Evolutionary conservation across 371 early-diverging fungal species (phyloP).

Genomic region (Circinella minor): DNA sequence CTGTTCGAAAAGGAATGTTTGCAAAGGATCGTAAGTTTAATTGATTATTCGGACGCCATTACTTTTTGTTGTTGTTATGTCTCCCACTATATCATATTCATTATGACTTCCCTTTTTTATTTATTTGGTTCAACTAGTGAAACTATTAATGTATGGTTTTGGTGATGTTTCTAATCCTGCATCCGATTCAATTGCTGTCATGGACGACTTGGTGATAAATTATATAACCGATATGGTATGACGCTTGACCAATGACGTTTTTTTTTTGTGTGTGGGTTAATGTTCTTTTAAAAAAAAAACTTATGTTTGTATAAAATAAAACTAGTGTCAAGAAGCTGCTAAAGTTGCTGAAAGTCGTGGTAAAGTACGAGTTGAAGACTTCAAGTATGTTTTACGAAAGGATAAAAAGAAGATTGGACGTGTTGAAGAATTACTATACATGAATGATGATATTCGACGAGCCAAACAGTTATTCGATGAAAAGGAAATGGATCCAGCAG

Average conservation of each 20-base stretch:
- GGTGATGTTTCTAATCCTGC: conserved; percentile 96
- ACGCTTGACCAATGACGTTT: too few species aligned
- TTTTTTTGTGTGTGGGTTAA: too few species aligned
- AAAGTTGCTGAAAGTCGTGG: conserved; percentile 64
- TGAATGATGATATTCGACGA: conserved; percentile 93
- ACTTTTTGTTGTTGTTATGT: background rate
- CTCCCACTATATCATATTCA: too few species aligned
- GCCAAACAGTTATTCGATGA: conserved; percentile 79
- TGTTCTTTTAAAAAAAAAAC: too few species aligned
- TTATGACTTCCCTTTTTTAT: too few species aligned
- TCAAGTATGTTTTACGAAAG: conserved; percentile 89
- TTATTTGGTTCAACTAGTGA: conserved; percentile 46
- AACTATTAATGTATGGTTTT: conserved; percentile 95
- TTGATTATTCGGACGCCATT: background rate
- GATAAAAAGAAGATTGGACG: conserved; percentile 97
- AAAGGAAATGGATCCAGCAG: conserved; percentile 55
- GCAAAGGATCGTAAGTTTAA: conserved; percentile 53
- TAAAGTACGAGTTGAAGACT: conserved; percentile 92
- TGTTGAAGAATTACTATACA: conserved; percentile 93
- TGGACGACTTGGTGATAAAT: conserved; percentile 94
- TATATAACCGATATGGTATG: conserved; percentile 89
- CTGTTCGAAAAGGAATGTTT: conserved; percentile 58
- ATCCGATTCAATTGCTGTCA: conserved; percentile 88
- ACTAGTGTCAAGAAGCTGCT: conserved; percentile 78
- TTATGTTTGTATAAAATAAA: background rate